Percentiles rank a stretch among this genome's conserved stretches.
These are phyloP conservation scores for Suhomyces yuchorum DNA, from an alignment of 1,139 yeast species.

Conservation along the genomic window DNA sequence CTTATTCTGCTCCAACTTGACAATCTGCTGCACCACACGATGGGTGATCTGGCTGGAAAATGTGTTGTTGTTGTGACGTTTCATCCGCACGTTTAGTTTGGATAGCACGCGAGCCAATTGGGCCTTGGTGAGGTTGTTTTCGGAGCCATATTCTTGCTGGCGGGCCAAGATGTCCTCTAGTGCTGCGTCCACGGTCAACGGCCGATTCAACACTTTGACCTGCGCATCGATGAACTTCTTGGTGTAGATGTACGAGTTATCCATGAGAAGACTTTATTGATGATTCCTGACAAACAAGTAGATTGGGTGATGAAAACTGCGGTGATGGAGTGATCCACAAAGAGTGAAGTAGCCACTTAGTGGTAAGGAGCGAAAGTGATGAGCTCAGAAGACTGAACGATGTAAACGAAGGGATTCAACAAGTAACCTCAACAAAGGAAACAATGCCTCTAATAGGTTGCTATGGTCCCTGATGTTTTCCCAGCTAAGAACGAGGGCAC, in stretches of 20 bases:
- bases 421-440: no score
- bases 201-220: constrained; percentile 27
- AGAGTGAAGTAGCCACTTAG: no score
- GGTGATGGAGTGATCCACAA: no score
- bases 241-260: constrained; percentile 27
- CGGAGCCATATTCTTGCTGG: constrained; percentile 14
- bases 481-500: no score
- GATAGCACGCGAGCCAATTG: constrained; percentile 28
- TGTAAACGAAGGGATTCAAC: no score
- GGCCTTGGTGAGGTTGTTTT: constrained; percentile 18
- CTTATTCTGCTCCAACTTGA: constrained; percentile 37
- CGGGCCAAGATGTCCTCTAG: constrained; percentile 19
- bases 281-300: no score
- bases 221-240: constrained; percentile 35
- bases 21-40: constrained; percentile 40
- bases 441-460: no score
- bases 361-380: no score
- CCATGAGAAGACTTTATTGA: constrained; percentile 1
- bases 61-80: constrained; percentile 31
- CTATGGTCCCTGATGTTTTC: no score
- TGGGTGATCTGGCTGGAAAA: constrained; percentile 36
- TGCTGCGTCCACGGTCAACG: constrained; percentile 23
- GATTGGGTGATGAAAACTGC: no score
- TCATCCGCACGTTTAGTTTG: constrained; percentile 31
- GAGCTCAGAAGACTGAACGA: no score